A percentile compares a stretch with the other conserved stretches of the same genome.
These are phyloP conservation scores for Ganoderma multipileum DNA, from an alignment of 1,284 basidiomycete genomes.

Conservation along the genomic window DNA sequence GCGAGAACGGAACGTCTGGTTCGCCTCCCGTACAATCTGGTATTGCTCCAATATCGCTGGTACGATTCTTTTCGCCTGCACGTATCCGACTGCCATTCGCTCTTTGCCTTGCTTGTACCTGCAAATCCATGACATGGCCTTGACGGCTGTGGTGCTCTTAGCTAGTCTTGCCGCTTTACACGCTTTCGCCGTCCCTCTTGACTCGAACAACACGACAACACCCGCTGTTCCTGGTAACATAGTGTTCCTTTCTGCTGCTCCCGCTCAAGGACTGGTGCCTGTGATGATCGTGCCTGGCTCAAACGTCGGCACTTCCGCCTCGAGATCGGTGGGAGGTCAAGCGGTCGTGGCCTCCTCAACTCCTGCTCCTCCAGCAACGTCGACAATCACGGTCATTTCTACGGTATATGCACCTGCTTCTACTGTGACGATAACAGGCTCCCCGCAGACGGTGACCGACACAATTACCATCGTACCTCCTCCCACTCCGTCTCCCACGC, in stretches of 20 bases:
- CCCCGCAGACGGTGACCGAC: conserved; percentile 43
- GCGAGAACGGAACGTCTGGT: conserved; percentile 13
- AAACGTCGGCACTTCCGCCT: neutral
- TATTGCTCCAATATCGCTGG: conserved; percentile 1
- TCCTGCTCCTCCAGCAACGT: neutral
- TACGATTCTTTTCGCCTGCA: neutral
- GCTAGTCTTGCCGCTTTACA: conserved; percentile 25
- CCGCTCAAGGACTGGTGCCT: neutral
- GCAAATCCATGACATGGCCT: conserved; percentile 33
- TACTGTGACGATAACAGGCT: conserved; percentile 43
- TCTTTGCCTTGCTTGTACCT: neutral
- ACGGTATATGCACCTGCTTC: conserved; percentile 40
- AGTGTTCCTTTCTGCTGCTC: neutral
- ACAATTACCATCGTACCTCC: conserved; percentile 37
- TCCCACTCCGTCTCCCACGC: conserved; percentile 25
- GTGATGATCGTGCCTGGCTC: neutral
- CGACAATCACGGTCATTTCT: conserved; percentile 18
- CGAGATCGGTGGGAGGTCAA: neutral
- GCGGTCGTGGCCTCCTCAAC: conserved; percentile 13
- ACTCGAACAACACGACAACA: conserved; percentile 16
- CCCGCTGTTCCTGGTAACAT: neutral
- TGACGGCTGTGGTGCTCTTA: conserved; percentile 31
- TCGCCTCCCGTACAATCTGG: neutral
- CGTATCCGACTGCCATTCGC: neutral
- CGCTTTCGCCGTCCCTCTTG: conserved; percentile 26